Conservation (phyloP, 495 filamentous ascomycete species). For the Penicillium egyptiacum region DNA sequence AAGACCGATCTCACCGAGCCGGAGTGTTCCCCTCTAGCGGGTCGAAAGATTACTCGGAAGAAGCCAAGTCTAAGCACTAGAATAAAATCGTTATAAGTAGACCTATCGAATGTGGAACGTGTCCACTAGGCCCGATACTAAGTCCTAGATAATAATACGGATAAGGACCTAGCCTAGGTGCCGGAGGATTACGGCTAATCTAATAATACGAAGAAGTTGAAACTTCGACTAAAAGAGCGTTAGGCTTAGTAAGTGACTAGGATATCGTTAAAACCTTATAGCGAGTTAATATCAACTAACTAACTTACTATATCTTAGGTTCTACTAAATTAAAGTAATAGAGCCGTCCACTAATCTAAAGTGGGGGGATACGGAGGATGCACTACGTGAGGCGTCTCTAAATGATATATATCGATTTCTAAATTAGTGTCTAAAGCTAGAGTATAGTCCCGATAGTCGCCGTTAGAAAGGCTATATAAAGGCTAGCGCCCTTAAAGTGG, state of each 20-base stretch:
- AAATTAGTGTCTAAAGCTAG: constrained; percentile 21
- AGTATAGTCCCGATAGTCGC: constrained; percentile 13
- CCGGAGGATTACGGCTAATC: constrained; percentile 18
- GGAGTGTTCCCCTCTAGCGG: constrained; percentile 8
- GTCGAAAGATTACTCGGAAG: constrained; percentile 15
- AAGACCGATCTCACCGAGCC: constrained; percentile 20
- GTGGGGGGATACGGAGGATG: constrained; percentile 7
- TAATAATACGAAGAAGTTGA: constrained; percentile 18
- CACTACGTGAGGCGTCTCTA: constrained; percentile 9
- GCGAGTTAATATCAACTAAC: constrained; percentile 6
- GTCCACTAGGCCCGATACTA: constrained; percentile 14
- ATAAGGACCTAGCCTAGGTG: constrained; percentile 18
- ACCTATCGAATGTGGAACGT: constrained; percentile 11
- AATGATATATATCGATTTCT: constrained; percentile 22
- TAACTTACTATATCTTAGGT: constrained; percentile 11
- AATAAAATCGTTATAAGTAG: constrained; percentile 9
- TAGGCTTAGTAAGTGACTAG: constrained; percentile 15
- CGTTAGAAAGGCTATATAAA: constrained; percentile 20
- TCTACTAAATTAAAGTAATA: constrained; percentile 15
- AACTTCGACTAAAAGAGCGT: constrained; percentile 17
- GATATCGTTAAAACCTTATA: constrained; percentile 6
- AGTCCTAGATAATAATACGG: constrained; percentile 18
- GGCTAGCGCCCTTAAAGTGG: constrained; percentile 17
- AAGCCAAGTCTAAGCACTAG: constrained; percentile 5
- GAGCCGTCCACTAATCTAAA: constrained; percentile 5